Evolutionary conservation across 345 rosid species (phyloP).

Genomic region (Rhodomyrtus tomentosa): DNA sequence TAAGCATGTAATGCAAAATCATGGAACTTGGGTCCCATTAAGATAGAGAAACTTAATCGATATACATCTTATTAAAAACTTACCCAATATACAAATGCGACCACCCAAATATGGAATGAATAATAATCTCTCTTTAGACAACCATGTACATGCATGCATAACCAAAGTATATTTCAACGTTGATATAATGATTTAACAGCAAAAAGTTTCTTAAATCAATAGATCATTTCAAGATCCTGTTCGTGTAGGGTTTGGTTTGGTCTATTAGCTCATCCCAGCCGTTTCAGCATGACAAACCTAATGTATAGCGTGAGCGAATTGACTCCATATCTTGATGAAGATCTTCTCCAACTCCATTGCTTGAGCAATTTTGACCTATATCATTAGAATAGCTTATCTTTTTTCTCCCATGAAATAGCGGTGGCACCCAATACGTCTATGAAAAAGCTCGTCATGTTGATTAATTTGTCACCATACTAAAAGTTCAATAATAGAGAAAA

Average conservation of each 20-base stretch:
- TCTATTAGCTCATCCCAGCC: not conserved
- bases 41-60: not conserved
- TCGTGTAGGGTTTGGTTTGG: not conserved
- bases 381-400: not conserved
- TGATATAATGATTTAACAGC: not conserved
- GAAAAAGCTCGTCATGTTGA: not conserved
- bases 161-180: not conserved
- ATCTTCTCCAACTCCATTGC: not conserved
- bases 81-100: not conserved
- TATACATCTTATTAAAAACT: not conserved
- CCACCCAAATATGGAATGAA: not conserved
- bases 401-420: not conserved
- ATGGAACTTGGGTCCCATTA: not conserved
- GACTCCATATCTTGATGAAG: not conserved
- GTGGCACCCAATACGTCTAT: not conserved
- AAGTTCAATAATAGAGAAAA: not conserved
- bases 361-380: not conserved
- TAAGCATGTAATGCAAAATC: not conserved
- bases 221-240: not conserved
- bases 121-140: not conserved
- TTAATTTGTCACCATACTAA: not conserved
- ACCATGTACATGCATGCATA: not conserved
- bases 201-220: not conserved
- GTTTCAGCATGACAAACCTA: not conserved
- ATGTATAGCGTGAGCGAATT: not conserved